A percentile compares a stretch with the other conserved stretches of the same genome.
phyloP scores from a whole-genome alignment of 768 basidiomycete genomes.

The Hebeloma cylindrosporum region DNA sequence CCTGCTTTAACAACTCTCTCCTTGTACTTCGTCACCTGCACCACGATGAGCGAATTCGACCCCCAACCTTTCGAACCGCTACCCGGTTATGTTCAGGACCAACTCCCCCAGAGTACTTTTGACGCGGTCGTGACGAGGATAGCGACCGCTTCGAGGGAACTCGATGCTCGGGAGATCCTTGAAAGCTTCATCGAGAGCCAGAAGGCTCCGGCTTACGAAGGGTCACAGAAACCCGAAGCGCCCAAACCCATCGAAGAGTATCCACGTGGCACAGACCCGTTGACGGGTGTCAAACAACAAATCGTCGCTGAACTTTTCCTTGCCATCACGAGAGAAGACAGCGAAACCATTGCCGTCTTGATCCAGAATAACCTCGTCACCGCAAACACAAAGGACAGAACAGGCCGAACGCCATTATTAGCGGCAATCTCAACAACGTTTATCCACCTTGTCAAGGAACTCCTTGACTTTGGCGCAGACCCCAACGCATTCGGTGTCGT shows the following conservation, averaged over 20 bases:
- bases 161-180: background rate
- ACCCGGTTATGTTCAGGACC: conserved; percentile 7
- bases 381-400: conserved; percentile 3
- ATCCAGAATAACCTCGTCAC: conserved; percentile 12
- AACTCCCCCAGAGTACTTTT: conserved; percentile 10
- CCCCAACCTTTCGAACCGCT: too few species aligned
- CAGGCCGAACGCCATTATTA: conserved; percentile 1
- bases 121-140: conserved; percentile 10
- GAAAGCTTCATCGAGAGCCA: conserved; percentile 7
- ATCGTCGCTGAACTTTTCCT: conserved; percentile 7
- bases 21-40: too few species aligned
- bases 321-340: conserved; percentile 9
- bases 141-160: background rate
- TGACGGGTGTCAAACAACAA: background rate
- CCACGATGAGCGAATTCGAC: too few species aligned
- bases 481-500: conserved; percentile 6
- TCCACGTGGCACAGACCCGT: background rate
- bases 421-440: conserved; percentile 1
- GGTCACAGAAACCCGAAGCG: background rate
- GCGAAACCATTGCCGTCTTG: conserved; percentile 1
- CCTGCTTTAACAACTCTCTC: too few species aligned
- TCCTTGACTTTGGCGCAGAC: conserved; percentile 11
- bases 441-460: background rate
- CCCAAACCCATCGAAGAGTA: conserved; percentile 2
- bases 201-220: conserved; percentile 2